Percentiles rank a stretch among this genome's conserved stretches.
Conservation (phyloP, 2,329 filamentous ascomycete genomes). For the Penicillium sp. region DNA sequence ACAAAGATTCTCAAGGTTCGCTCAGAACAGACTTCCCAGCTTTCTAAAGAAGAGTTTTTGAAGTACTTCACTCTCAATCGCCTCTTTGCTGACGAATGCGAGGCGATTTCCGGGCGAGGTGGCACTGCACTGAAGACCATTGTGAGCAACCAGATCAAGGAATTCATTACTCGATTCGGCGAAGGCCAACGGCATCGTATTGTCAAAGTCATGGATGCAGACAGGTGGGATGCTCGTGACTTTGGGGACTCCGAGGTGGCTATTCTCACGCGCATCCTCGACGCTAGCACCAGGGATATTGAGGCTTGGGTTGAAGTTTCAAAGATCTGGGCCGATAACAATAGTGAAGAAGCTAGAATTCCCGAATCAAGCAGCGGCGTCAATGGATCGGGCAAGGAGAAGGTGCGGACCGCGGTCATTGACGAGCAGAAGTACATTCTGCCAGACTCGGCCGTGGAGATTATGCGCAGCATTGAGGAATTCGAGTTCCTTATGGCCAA, state of each 20-base stretch:
- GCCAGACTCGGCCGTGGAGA: constrained; percentile 73
- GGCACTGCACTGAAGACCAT: constrained; percentile 56
- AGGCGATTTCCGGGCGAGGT: constrained; percentile 59
- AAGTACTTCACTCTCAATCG: constrained; percentile 60
- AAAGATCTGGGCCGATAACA: constrained; percentile 46
- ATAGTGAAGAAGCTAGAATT: constrained; percentile 19
- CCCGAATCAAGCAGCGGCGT: constrained; percentile 35
- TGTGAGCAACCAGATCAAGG: constrained; percentile 58
- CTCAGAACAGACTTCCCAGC: constrained; percentile 53
- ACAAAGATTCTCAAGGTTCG: constrained; percentile 61
- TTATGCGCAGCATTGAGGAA: constrained; percentile 72
- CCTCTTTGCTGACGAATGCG: constrained; percentile 62
- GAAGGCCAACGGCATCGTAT: constrained; percentile 55
- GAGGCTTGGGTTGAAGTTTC: constrained; percentile 50
- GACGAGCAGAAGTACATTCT: constrained; percentile 82
- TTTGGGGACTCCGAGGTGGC: constrained; percentile 51
- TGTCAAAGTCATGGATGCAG: constrained; percentile 55
- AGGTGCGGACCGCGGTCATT: constrained; percentile 66
- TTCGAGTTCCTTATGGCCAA: constrained; percentile 78
- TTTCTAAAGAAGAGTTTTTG: constrained; percentile 55
- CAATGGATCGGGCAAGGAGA: constrained; percentile 52
- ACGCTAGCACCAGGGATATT: constrained; percentile 56
- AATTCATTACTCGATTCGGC: constrained; percentile 55
- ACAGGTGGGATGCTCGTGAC: constrained; percentile 61
- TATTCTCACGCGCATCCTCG: constrained; percentile 52